phyloP scores from a whole-genome alignment of 2,329 filamentous ascomycete genomes.

The Stagonosporopsis cucurbitacearum region DNA sequence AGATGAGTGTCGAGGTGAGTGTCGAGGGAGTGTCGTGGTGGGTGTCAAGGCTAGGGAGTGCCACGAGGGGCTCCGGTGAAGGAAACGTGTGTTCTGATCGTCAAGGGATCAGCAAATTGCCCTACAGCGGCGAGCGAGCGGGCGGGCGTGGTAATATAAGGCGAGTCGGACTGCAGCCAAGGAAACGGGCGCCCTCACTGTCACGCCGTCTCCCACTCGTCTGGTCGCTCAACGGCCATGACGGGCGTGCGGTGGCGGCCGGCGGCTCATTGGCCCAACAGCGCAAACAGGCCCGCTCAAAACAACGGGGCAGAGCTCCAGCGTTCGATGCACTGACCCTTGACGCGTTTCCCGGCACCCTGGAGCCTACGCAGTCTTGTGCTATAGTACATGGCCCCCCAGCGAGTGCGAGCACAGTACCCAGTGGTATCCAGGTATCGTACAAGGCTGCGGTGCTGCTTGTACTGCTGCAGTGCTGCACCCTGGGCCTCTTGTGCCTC shows the following conservation, averaged over 20 bases:
- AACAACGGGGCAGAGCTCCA: not conserved
- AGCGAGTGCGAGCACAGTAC: too few relatives aligned
- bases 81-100: not conserved
- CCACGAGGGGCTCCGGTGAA: conserved; percentile 5
- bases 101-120: conserved; percentile 5
- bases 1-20: too few relatives aligned
- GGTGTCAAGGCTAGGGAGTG: too few relatives aligned
- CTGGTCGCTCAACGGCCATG: conserved; percentile 12
- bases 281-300: not conserved
- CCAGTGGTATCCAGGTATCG: too few relatives aligned
- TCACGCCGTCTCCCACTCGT: not conserved
- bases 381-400: too few relatives aligned
- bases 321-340: not conserved
- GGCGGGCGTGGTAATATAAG: conserved; percentile 23
- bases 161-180: conserved; percentile 11
- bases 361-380: too few relatives aligned
- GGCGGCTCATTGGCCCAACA: not conserved
- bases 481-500: too few relatives aligned
- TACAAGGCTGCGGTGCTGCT: too few relatives aligned
- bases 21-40: too few relatives aligned
- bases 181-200: not conserved
- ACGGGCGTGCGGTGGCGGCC: conserved; percentile 7
- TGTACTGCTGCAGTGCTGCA: not conserved
- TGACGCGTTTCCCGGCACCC: too few relatives aligned
- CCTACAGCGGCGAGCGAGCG: conserved; percentile 9